Evolutionary conservation across 1,139 yeast species (phyloP), one percentile per base, ranked within the genome.

Genomic region (Taphrina deformans): DNA sequence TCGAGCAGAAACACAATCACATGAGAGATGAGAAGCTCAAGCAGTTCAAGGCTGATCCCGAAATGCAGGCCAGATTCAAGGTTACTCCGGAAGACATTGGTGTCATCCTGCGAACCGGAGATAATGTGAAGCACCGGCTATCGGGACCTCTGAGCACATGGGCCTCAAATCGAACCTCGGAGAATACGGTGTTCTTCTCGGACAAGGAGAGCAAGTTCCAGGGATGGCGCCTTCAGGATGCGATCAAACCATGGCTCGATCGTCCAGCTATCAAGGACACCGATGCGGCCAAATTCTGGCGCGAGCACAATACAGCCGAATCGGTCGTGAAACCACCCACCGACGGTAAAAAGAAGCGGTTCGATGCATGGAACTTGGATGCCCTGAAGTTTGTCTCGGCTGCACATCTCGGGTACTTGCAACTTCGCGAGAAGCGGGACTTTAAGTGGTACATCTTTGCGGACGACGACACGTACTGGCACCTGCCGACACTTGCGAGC

Each of bases 371-470:
- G 62, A 45, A 58, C 14, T 35, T 58, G 31, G 62, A 58, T 21
- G 52, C 52, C n/a, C 21, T 58, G 55, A 58, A 58, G 27, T 50
- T 45, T 31, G 52, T 50, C 46, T 38, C 41, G 33, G 46, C 62
- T 7, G 62, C 40, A 21, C 51, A 58, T n/a, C 27, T 58, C 27
- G 62, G 62, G 21, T 58, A 58, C 46, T 35, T 38, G 21, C 45
- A 45, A 40, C 62, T 58, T 5, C 51, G 48, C 41, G 44, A 41
- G 52, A 35, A 48, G 18, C 53, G 40, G 6, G 41, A 46, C 27
- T 58, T 46, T 55, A 73, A 75, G 45, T 77, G 79, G 79, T 77
- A 72, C 67, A 70, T 76, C 41, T 75, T 77, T 68, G 73, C 76
- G 68, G 79, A 77, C 62, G 79, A 73, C 21, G 79, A 77, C 66